Conservation (phyloP, 768 basidiomycete species). For the Imleria badia region DNA sequence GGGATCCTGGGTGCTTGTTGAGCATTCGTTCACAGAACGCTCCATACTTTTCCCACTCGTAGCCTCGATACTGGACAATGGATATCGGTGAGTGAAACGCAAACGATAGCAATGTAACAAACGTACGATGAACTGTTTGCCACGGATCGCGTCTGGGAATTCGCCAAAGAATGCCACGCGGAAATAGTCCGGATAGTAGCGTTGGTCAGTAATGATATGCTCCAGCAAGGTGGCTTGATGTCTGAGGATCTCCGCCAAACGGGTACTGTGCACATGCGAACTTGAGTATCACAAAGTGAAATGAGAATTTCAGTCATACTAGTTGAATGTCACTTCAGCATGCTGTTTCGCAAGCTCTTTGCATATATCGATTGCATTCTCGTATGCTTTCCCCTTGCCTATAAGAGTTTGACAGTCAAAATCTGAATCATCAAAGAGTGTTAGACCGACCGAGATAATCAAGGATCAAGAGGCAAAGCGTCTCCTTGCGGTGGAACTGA, state of each 20-base stretch:
- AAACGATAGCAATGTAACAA: not conserved
- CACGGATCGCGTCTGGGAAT: conserved; percentile 80
- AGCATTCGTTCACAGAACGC: conserved; percentile 90
- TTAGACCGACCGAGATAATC: conserved; percentile 76
- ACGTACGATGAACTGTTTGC: conserved; percentile 87
- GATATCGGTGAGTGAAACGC: not conserved
- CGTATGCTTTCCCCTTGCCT: conserved; percentile 99
- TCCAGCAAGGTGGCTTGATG: conserved; percentile 88
- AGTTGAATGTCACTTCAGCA: conserved; percentile 86
- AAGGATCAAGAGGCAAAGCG: conserved; percentile 85
- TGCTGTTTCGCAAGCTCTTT: conserved; percentile 90
- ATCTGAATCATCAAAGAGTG: not conserved
- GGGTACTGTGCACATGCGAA: conserved; percentile 47
- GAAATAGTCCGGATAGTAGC: conserved; percentile 92
- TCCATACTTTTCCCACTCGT: conserved; percentile 92
- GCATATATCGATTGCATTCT: conserved; percentile 89
- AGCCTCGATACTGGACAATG: conserved; percentile 76
- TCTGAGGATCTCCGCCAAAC: conserved; percentile 80
- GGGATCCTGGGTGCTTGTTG: conserved; percentile 84
- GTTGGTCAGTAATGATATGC: conserved; percentile 78
- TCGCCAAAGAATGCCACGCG: conserved; percentile 91
- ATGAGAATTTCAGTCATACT: conserved; percentile 48
- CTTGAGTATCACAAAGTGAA: conserved; percentile 1
- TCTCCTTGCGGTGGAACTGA: conserved; percentile 93
- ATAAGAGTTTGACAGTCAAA: conserved; percentile 2